phyloP scores from a whole-genome alignment of 495 filamentous ascomycete species.

The Sporormia fimetaria region DNA sequence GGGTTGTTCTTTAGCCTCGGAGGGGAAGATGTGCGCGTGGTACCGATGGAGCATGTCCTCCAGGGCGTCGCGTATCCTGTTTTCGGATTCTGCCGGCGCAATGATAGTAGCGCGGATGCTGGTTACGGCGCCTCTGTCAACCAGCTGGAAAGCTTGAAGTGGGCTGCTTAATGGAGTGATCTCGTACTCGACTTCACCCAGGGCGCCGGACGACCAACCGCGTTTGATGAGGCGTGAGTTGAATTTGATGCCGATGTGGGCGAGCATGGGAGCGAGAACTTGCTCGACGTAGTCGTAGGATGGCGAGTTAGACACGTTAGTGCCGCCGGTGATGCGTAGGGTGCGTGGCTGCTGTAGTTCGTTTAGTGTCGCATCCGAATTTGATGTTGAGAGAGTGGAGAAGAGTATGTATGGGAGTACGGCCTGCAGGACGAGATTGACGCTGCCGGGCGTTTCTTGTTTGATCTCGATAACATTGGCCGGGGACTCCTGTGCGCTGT shows the following conservation, averaged over 20 bases:
- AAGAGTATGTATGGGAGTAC: slow-evolving; percentile 68
- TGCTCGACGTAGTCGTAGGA: slow-evolving; percentile 69
- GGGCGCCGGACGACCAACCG: slow-evolving; percentile 55
- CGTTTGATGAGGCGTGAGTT: slow-evolving; percentile 45
- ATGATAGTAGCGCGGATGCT: slow-evolving; percentile 52
- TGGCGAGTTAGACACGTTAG: slow-evolving; percentile 60
- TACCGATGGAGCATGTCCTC: slow-evolving; percentile 9
- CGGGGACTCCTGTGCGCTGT: too few species aligned
- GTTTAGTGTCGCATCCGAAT: slow-evolving; percentile 6
- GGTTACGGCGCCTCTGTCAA: slow-evolving; percentile 40
- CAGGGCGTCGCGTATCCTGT: slow-evolving; percentile 19
- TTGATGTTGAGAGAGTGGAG: slow-evolving; percentile 30
- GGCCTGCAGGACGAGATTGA: slow-evolving; percentile 70
- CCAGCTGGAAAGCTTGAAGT: slow-evolving; percentile 40
- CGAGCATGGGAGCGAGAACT: slow-evolving; percentile 61
- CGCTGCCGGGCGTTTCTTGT: slow-evolving; percentile 38
- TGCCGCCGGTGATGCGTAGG: slow-evolving; percentile 62
- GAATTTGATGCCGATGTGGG: slow-evolving; percentile 48
- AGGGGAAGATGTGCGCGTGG: slow-evolving; percentile 24
- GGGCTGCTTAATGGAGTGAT: slow-evolving; percentile 44
- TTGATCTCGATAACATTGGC: slow-evolving; percentile 27
- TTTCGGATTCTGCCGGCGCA: slow-evolving; percentile 34
- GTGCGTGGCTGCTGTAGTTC: neutral
- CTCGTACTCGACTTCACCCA: slow-evolving; percentile 50
- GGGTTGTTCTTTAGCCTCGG: neutral